A percentile compares a stretch with the other conserved stretches of the same genome.
These are phyloP conservation scores for Glonium stellatum DNA, from an alignment of 495 filamentous ascomycete genomes.

Conservation along the genomic window DNA sequence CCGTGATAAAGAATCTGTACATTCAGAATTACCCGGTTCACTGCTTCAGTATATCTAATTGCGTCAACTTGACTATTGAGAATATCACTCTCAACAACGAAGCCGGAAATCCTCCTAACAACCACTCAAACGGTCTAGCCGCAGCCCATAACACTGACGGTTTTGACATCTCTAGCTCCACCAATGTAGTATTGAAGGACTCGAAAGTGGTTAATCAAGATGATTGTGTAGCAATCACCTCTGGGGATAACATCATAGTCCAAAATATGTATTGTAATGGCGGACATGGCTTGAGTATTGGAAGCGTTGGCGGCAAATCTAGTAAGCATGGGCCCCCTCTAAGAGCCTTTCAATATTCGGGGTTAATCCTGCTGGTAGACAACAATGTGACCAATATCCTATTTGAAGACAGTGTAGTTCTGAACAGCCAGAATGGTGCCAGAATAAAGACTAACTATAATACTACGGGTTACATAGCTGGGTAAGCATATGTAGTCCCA, in stretches of 20 bases:
- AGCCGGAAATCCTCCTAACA: constrained; percentile 41
- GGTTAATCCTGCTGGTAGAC: no score
- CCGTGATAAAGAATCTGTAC: constrained; percentile 35
- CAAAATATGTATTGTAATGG: constrained; percentile 39
- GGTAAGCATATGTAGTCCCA: background rate
- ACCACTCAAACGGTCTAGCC: constrained; percentile 30
- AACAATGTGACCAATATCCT: constrained; percentile 43
- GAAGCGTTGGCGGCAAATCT: constrained; percentile 44
- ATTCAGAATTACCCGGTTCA: constrained; percentile 43
- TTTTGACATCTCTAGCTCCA: constrained; percentile 37
- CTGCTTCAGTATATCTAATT: constrained; percentile 36
- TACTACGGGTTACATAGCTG: constrained; percentile 9
- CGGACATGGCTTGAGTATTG: constrained; percentile 45
- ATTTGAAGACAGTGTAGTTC: constrained; percentile 34
- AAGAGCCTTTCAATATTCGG: no score
- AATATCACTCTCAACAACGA: constrained; percentile 40
- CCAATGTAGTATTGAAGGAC: constrained; percentile 32
- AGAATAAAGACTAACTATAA: constrained; percentile 1
- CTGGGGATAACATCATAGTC: constrained; percentile 36
- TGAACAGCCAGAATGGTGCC: constrained; percentile 31
- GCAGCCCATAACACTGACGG: constrained; percentile 43
- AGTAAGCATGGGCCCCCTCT: no score
- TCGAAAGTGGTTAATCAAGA: constrained; percentile 41
- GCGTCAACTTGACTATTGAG: constrained; percentile 26
- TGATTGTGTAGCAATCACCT: constrained; percentile 43